Percentiles rank a stretch among this genome's conserved stretches.
Conservation (phyloP, 2,329 filamentous ascomycete species). For the Aspergillus tanneri region DNA sequence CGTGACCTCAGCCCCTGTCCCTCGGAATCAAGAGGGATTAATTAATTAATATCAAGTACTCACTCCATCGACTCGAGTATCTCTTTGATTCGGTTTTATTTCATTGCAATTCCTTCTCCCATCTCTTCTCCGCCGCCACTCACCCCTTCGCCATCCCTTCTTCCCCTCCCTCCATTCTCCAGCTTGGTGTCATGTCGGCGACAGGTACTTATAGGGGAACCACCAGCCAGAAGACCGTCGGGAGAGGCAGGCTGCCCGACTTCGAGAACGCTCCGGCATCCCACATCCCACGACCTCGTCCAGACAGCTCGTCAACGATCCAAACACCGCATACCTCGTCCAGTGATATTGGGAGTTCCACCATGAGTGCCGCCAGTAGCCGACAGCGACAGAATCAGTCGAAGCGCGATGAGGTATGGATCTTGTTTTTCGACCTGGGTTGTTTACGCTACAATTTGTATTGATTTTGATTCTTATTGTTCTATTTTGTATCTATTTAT, state of each 20-base stretch:
- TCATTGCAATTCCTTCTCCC: background rate
- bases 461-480: too few relatives aligned
- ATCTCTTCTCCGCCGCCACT: background rate
- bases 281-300: constrained; percentile 61
- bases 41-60: too few relatives aligned
- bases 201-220: constrained; percentile 60
- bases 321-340: constrained; percentile 39
- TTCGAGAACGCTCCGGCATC: constrained; percentile 56
- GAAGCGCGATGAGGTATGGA: constrained; percentile 89
- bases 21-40: too few relatives aligned
- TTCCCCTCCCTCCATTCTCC: background rate
- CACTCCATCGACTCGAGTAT: background rate
- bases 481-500: too few relatives aligned
- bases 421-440: background rate
- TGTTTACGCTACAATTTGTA: too few relatives aligned
- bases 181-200: constrained; percentile 52
- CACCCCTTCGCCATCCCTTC: background rate
- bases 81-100: background rate
- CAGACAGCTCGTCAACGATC: constrained; percentile 46
- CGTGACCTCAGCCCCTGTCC: too few relatives aligned
- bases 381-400: constrained; percentile 91
- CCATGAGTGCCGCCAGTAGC: constrained; percentile 83
- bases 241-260: constrained; percentile 53
- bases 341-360: constrained; percentile 60
- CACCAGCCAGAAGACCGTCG: constrained; percentile 52